Evolutionary conservation across 2,329 filamentous ascomycete species (phyloP), one percentile per base, ranked within the genome.

Genomic region (Pezicula rhizophila): DNA sequence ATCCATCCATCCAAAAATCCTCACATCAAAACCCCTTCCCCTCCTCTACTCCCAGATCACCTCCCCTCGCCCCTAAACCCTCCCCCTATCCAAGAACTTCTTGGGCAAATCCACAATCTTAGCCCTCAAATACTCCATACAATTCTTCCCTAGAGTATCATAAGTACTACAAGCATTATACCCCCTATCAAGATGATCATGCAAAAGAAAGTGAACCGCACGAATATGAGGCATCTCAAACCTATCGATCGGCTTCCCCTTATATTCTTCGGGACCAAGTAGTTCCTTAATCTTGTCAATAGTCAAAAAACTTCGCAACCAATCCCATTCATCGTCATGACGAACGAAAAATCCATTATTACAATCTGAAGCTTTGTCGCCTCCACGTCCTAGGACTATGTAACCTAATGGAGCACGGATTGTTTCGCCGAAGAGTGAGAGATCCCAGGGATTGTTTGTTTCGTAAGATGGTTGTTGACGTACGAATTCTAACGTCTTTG

Each of bases 291-390:
- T 46, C 44, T 56, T 51, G 18, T 54, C 41, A 11, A 56, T 43
- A 7, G 45, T 56, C 15, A 60, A 49, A n/a, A 59, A 31, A 18
- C 41, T 48, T 15, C 66, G 59, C 8, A 69, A 48, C 67, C 66
- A 69, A 5, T 68, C 60, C 51, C 63, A 73, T 49, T 70, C 68
- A 35, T 70, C 65, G 2, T 56, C 47, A 42, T 62, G 52, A 1
- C 64, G 66, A 4, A 71, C 68, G 52, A 67, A 75, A 50, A 70
- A 62, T 8, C 67, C 67, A 18, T 67, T 62, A 46, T 70, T 70
- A 8, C 57, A 58, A 52, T 69, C 60, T 0, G 62, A 59, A 1
- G 60, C 64, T 47, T 70, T 69, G 43, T 69, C 67, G 3, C 67
- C 67, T 0, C 64, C 47, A 5, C 52, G 44, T n/a, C 38, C 50